phyloP scores from a whole-genome alignment of 1,139 yeast genomes.

The Diutina rugosa region DNA sequence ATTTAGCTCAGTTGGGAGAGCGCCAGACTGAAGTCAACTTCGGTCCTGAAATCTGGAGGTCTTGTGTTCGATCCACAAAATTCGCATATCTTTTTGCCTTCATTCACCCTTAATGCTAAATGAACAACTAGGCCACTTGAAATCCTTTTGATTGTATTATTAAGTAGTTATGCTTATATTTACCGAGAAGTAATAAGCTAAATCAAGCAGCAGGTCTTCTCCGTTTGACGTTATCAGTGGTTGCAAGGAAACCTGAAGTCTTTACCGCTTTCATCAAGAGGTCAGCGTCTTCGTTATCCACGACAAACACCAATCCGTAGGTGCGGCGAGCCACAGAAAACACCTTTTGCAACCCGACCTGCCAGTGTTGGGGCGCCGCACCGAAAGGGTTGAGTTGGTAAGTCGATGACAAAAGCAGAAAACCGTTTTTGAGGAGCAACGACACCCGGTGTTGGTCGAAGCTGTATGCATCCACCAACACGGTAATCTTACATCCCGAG shows the following conservation, averaged over 20 bases:
- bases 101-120: background rate
- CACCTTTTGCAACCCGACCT: constrained; percentile 11
- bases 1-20: constrained; percentile 2
- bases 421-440: constrained; percentile 17
- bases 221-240: background rate
- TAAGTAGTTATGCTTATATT: no score
- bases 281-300: constrained; percentile 10
- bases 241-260: background rate
- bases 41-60: constrained; percentile 1
- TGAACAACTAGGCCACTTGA: background rate
- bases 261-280: constrained; percentile 8
- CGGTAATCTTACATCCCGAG: constrained; percentile 20
- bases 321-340: constrained; percentile 35
- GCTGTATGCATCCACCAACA: constrained; percentile 33
- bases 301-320: constrained; percentile 22
- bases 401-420: constrained; percentile 11
- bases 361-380: constrained; percentile 13
- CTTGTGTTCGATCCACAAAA: constrained; percentile 2
- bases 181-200: background rate
- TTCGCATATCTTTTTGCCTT: background rate
- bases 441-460: constrained; percentile 31
- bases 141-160: no score
- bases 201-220: background rate
- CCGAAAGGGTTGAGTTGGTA: constrained; percentile 19
- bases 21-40: constrained; percentile 1